Conservation (phyloP, 495 filamentous ascomycete species). For the Astrocystis sublimbata region DNA sequence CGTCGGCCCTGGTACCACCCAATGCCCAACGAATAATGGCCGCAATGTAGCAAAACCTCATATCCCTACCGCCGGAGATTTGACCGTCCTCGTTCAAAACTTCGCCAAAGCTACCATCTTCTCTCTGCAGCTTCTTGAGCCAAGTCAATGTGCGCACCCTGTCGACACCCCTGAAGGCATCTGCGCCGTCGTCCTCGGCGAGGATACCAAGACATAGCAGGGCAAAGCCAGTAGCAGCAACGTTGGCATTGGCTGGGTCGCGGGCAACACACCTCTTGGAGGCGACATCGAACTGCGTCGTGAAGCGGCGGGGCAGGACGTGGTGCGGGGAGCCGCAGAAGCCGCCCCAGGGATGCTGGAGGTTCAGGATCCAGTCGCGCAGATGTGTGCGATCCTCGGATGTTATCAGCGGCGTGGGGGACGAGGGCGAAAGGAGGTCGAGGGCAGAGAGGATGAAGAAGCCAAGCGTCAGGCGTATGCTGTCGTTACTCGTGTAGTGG, state of each 20-base stretch:
- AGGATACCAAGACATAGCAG: conserved; percentile 72
- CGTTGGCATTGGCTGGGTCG: conserved; percentile 75
- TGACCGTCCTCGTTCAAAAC: conserved; percentile 58
- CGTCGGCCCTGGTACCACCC: conserved; percentile 60
- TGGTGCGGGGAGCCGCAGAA: conserved; percentile 75
- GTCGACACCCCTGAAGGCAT: conserved; percentile 56
- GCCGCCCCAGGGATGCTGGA: conserved; percentile 75
- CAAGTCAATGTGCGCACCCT: conserved; percentile 67
- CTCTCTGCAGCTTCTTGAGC: conserved; percentile 74
- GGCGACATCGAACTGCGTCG: conserved; percentile 36
- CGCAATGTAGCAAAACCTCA: conserved; percentile 83
- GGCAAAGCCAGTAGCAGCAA: conserved; percentile 87
- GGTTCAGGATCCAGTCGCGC: conserved; percentile 60
- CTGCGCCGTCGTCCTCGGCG: conserved; percentile 64
- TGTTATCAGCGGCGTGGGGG: conserved; percentile 33
- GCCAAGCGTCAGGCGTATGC: conserved; percentile 82
- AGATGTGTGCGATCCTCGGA: conserved; percentile 34
- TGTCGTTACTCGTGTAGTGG: conserved; percentile 82
- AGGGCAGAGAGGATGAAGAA: conserved; percentile 69
- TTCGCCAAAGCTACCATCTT: conserved; percentile 91
- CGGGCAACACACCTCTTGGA: conserved; percentile 41
- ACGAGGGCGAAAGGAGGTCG: conserved; percentile 41
- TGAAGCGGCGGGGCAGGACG: conserved; percentile 36
- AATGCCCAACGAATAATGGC: conserved; percentile 81
- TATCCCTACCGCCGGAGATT: conserved; percentile 77